These are phyloP conservation scores for Candida dubliniensis DNA, from an alignment of 1,139 yeast species.

Conservation along the genomic window DNA sequence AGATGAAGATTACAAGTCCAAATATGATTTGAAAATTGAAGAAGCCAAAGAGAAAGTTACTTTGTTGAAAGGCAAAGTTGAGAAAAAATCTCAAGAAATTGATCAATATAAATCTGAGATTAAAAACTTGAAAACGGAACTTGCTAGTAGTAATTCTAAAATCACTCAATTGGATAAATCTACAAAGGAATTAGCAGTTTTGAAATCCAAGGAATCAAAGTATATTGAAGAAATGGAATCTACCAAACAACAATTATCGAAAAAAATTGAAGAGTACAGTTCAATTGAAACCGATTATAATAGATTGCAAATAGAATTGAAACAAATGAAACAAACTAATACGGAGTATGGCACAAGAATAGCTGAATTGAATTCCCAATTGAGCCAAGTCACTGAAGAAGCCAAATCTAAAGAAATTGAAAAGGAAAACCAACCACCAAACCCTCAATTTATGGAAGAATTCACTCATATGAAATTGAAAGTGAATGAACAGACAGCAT, in stretches of 20 bases:
- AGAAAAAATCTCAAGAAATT: conserved; percentile 13
- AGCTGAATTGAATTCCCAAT: conserved; percentile 23
- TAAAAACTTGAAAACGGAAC: conserved; percentile 14
- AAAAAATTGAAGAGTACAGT: conserved; percentile 12
- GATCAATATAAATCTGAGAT: conserved; percentile 13
- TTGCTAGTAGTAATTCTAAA: conserved; percentile 7
- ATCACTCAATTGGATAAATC: conserved; percentile 3
- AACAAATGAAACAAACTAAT: conserved; percentile 24
- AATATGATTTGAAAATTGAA: conserved; percentile 14
- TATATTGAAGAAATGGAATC: conserved; percentile 10
- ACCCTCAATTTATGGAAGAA: conserved; percentile 39
- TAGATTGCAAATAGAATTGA: conserved; percentile 39
- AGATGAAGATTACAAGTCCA: conserved; percentile 13
- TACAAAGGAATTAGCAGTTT: conserved; percentile 3
- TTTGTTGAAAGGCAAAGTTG: conserved; percentile 13
- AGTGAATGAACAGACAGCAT: conserved; percentile 53
- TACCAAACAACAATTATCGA: conserved; percentile 5
- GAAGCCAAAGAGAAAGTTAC: conserved; percentile 15
- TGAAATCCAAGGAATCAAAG: conserved; percentile 7
- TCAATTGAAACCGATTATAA: conserved; percentile 19
- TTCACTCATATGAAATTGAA: conserved; percentile 52
- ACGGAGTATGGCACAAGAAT: conserved; percentile 29
- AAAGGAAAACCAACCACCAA: conserved; percentile 44
- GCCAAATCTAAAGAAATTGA: conserved; percentile 23
- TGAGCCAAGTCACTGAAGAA: conserved; percentile 22